These are phyloP conservation scores for Geosmithia putterillii DNA, from an alignment of 2,329 filamentous ascomycete genomes.

Conservation along the genomic window DNA sequence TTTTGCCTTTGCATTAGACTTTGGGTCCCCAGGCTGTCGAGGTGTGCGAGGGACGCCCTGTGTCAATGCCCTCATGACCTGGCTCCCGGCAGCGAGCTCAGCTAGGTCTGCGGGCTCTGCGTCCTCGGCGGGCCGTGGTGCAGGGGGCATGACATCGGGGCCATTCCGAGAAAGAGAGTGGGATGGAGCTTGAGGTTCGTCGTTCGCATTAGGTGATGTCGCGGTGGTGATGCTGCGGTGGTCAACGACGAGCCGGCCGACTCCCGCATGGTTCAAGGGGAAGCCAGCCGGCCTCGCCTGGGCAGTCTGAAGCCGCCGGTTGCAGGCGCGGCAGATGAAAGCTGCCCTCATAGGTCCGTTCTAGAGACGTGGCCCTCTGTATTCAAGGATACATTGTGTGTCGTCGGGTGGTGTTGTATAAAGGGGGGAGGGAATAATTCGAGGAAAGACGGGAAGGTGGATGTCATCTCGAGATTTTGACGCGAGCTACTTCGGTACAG, in stretches of 20 bases:
- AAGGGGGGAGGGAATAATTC: neutral
- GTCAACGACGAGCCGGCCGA: neutral
- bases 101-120: neutral
- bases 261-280: neutral
- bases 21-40: neutral
- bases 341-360: constrained; percentile 1
- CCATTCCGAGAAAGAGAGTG: neutral
- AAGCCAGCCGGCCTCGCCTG: neutral
- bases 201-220: neutral
- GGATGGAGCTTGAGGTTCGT: neutral
- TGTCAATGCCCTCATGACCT: neutral
- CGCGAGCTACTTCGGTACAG: neutral
- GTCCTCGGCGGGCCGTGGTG: neutral
- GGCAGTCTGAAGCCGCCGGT: neutral
- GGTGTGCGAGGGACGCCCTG: neutral
- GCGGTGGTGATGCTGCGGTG: neutral
- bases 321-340: constrained; percentile 1
- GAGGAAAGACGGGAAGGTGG: neutral
- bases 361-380: neutral
- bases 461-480: neutral
- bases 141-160: neutral
- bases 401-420: neutral
- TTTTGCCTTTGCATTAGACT: neutral
- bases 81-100: neutral
- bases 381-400: neutral